Percentiles rank a stretch among this genome's conserved stretches.
These are phyloP conservation scores for Takashimella tepidaria DNA, from an alignment of 1,284 basidiomycete genomes.

Conservation along the genomic window DNA sequence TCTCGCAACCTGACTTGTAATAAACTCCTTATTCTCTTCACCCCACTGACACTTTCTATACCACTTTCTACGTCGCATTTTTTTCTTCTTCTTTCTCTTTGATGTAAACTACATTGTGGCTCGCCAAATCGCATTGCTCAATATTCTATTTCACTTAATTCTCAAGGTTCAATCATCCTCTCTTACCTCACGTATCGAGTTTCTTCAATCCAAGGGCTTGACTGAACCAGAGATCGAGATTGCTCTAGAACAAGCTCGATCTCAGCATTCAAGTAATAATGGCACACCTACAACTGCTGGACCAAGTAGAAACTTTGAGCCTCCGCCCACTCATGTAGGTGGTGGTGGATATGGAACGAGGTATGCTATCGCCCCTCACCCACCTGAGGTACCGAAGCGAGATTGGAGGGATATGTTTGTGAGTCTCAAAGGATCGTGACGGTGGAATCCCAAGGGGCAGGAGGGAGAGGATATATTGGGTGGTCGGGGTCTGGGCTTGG, in stretches of 20 bases:
- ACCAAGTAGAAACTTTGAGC: too few species aligned
- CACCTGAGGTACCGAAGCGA: constrained; percentile 51
- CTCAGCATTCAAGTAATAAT: too few species aligned
- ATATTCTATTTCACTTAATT: too few species aligned
- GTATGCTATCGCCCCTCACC: constrained; percentile 11
- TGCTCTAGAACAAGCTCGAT: constrained; percentile 62
- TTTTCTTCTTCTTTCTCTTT: neutral
- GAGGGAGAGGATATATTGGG: neutral
- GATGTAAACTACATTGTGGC: too few species aligned
- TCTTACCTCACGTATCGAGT: constrained; percentile 79
- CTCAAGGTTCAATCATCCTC: constrained; percentile 57
- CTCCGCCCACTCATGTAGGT: too few species aligned
- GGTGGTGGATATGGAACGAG: constrained; percentile 2
- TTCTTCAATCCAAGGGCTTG: constrained; percentile 90
- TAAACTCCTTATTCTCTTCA: neutral
- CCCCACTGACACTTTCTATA: neutral
- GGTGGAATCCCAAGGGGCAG: too few species aligned
- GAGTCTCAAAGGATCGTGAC: too few species aligned
- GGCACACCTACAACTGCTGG: too few species aligned
- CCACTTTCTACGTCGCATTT: too few species aligned
- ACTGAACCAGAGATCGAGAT: constrained; percentile 78
- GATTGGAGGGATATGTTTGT: constrained; percentile 97
- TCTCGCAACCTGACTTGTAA: neutral
- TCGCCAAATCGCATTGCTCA: too few species aligned
- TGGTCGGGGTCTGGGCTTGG: neutral